Conservation (phyloP, 225 moss, liverwort and hornwort species). For the Marchantia polymorpha region DNA sequence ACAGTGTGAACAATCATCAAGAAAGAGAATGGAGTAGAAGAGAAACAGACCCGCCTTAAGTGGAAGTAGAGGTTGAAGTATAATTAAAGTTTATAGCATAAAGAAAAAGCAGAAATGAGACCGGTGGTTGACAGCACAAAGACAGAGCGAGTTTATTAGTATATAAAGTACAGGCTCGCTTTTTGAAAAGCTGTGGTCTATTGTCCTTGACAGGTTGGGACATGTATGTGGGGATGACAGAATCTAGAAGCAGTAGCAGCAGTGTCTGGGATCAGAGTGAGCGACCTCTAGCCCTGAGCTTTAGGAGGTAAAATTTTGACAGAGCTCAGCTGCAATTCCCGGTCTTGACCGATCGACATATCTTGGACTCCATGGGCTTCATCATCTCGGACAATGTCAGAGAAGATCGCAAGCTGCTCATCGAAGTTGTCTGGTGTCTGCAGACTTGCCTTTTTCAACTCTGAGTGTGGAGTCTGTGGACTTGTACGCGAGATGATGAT, state of each 20-base stretch:
- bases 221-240: background rate
- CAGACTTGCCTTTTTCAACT: background rate
- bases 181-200: background rate
- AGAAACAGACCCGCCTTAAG: too few relatives aligned
- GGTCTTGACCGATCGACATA: background rate
- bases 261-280: too few relatives aligned
- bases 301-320: too few relatives aligned
- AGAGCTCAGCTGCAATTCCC: background rate
- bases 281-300: too few relatives aligned
- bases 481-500: background rate
- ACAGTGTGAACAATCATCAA: too few relatives aligned
- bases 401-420: background rate
- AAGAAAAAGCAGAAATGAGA: background rate
- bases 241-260: background rate
- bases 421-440: background rate
- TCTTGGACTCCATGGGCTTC: background rate
- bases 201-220: background rate
- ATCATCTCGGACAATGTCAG: background rate
- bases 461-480: background rate
- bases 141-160: background rate
- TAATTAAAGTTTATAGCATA: too few relatives aligned
- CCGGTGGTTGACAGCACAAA: background rate
- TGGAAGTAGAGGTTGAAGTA: too few relatives aligned
- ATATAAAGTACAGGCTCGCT: background rate
- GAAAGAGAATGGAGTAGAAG: too few relatives aligned